Conservation (phyloP, 306 rosid species). For the Castanea sativa region DNA sequence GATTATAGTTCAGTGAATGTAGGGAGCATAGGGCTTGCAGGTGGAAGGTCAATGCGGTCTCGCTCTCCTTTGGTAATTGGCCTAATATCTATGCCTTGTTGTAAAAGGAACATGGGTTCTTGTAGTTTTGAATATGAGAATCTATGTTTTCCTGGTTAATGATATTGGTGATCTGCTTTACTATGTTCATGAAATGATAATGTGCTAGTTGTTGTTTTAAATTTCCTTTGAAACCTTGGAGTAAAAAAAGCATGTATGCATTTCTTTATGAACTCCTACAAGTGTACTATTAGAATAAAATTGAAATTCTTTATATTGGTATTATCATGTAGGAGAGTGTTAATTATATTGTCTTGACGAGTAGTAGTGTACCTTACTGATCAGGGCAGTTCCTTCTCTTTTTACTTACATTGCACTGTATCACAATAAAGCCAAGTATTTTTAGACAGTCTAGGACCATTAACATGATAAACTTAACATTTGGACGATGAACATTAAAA, state of each 20-base stretch:
- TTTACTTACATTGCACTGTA: background rate
- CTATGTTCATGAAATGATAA: background rate
- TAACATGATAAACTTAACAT: background rate
- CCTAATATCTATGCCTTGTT: background rate
- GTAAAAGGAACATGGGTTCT: background rate
- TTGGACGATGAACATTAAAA: background rate
- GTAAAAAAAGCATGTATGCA: background rate
- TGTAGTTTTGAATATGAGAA: background rate
- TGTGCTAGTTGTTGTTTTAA: background rate
- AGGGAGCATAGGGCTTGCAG: constrained; percentile 72
- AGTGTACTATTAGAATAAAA: background rate
- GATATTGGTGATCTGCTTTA: background rate
- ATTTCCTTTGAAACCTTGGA: background rate
- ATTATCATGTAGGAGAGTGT: background rate
- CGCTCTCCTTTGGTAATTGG: constrained; percentile 63
- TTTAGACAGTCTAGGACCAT: background rate
- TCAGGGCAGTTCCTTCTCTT: background rate
- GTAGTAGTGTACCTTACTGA: background rate
- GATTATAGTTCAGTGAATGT: constrained; percentile 40
- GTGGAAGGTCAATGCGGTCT: constrained; percentile 56
- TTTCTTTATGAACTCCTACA: background rate
- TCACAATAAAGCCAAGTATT: background rate
- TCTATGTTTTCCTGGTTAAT: background rate
- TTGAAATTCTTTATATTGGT: background rate
- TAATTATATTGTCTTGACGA: background rate